Evolutionary conservation across 305 asterid species (phyloP).

Genomic region (Fraxinus latifolia): DNA sequence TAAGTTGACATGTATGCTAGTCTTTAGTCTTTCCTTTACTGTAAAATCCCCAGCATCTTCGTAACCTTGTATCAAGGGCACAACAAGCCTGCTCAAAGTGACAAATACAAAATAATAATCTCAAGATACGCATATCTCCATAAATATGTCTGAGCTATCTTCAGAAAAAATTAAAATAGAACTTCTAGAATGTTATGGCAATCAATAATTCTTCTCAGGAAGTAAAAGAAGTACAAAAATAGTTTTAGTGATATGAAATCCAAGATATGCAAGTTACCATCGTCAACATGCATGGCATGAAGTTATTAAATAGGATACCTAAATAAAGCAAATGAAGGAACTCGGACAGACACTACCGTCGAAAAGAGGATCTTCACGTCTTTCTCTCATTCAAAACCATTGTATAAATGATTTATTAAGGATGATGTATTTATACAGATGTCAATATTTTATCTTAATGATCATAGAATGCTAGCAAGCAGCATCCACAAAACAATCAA

Average conservation of each 20-base stretch:
- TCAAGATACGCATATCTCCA: slow-evolving; percentile 13
- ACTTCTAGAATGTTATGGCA: neutral
- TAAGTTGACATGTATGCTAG: slow-evolving; percentile 90
- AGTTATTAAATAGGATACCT: slow-evolving; percentile 6
- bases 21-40: slow-evolving; percentile 80
- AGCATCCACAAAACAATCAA: slow-evolving; percentile 2
- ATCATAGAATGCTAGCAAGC: neutral
- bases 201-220: neutral
- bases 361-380: neutral
- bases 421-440: neutral
- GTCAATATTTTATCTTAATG: neutral
- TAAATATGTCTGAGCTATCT: slow-evolving; percentile 15
- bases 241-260: neutral
- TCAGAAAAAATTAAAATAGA: neutral
- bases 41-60: slow-evolving; percentile 99
- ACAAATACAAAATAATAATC: slow-evolving; percentile 25
- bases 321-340: slow-evolving; percentile 1
- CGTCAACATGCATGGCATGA: slow-evolving; percentile 6
- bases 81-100: slow-evolving; percentile 74
- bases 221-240: slow-evolving; percentile 3
- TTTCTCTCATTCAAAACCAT: neutral
- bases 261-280: neutral
- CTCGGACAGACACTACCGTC: neutral
- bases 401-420: neutral
- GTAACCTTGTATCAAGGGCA: slow-evolving; percentile 95